Evolutionary conservation across 2,329 filamentous ascomycete species (phyloP).

Genomic region (Cordyceps pruinosa): DNA sequence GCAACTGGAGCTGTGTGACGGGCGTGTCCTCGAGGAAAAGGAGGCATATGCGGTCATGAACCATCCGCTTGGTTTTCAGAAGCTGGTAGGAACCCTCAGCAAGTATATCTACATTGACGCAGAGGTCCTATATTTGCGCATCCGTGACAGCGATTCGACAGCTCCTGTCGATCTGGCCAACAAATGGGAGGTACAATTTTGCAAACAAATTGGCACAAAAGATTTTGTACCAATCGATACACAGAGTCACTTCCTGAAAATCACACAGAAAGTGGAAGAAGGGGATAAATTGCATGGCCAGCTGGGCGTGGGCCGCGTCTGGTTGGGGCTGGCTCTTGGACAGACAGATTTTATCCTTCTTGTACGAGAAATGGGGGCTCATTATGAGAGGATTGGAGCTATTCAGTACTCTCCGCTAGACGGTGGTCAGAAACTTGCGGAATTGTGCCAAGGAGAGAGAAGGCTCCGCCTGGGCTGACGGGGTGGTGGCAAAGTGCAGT

Average conservation of each 20-base stretch:
- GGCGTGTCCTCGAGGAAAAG: not conserved
- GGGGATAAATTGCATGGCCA: not conserved
- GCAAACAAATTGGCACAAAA: not conserved
- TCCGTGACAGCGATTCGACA: not conserved
- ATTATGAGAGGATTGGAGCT: not conserved
- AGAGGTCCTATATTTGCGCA: not conserved
- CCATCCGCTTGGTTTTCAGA: not conserved
- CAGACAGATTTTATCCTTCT: not conserved
- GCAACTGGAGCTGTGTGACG: not conserved
- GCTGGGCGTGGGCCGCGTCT: not conserved
- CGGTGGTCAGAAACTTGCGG: not conserved
- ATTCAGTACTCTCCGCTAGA: not conserved
- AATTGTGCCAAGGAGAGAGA: not conserved
- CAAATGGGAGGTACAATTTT: not conserved
- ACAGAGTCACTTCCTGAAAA: not conserved
- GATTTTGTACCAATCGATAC: not conserved
- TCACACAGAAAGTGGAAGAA: not conserved
- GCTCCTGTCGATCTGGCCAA: not conserved
- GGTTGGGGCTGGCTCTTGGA: not conserved
- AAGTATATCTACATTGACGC: not conserved
- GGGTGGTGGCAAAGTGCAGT: not conserved
- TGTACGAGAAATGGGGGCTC: not conserved
- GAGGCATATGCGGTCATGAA: not conserved
- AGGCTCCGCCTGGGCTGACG: not conserved
- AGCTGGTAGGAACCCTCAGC: not conserved